Base-by-base conservation (phyloP, 208 protist genomes). In the Porcisia deanei region DNA sequence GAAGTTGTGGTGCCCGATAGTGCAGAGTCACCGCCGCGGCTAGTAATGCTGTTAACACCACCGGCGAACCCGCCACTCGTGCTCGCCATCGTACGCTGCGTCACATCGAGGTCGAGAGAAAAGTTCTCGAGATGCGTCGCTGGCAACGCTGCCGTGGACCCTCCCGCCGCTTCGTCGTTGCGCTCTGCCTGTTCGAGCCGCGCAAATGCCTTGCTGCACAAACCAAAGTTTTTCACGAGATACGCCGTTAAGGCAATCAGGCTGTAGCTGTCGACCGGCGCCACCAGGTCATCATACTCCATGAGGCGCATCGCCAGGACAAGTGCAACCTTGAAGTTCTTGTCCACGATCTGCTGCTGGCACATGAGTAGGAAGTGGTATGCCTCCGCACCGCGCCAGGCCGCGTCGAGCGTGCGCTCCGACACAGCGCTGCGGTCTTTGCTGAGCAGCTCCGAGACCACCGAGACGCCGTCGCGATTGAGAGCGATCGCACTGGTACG, bases 331-430 rank as follows among this genome's bases (percentile, higher is more conserved):
- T 91, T 86, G 39, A 91, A 75, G 79, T 94, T 96, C 43, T 85
- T 84, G 41, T 91, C 76, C 43, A 93, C 53, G 20, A 96, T 92
- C 67, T 98, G 91, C 71, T 98, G 94, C 65, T 97, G 88, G 52
- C 92, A 95, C 53, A 99, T 85, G 14, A 99, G 81, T 55, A 98
- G 96, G 75, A 97, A 99, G 84, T 99, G 98, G 83, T 95, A 99
- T 20, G 98, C 98, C 87, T 99, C 97, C 6, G 98, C 98, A 18
- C 95, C 95, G 60, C 91, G 88, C 97, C 98, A 99, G 16, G 95
- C 89, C 22, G 91, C 91, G 75, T 97, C 94, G 18, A 97, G 83
- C 39, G 87, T 86, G 66, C 91, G 87, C 81, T 97, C 91, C 45
- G 85, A 79, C 65, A 85, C 90, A 41, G 88, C 79, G 47, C 82